Conservation (phyloP, 306 rosid genomes). For the Ammopiptanthus mongolicus region DNA sequence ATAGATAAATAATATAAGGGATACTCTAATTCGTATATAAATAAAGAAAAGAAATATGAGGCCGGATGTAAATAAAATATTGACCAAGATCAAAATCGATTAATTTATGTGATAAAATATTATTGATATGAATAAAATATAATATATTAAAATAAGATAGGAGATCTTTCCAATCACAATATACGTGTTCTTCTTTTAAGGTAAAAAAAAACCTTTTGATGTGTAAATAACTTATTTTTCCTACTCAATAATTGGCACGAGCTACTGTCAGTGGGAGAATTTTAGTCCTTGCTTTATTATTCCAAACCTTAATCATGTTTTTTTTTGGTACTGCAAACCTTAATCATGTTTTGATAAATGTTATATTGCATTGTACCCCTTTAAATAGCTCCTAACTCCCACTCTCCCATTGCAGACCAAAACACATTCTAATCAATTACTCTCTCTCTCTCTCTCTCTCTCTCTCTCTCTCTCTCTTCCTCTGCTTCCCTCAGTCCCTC, state of each 20-base stretch:
- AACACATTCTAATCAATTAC: neutral
- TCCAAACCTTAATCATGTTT: neutral
- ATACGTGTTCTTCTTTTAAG: too few species aligned
- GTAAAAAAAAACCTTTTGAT: too few species aligned
- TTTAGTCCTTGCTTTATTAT: neutral
- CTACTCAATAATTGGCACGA: neutral
- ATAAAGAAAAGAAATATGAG: too few species aligned
- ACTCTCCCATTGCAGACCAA: neutral
- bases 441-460: neutral
- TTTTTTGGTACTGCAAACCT: too few species aligned
- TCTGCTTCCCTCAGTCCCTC: neutral
- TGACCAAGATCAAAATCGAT: too few species aligned
- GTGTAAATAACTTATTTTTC: neutral
- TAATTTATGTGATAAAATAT: too few species aligned
- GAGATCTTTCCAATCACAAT: too few species aligned
- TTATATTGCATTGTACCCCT: neutral
- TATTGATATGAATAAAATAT: too few species aligned
- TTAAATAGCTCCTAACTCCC: conserved; percentile 7
- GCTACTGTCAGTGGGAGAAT: neutral
- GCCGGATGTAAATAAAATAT: too few species aligned
- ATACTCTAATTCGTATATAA: too few species aligned
- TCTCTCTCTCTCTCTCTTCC: neutral
- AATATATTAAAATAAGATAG: too few species aligned
- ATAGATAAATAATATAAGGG: too few species aligned
- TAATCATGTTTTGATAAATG: neutral